Percentiles rank a stretch among this genome's conserved stretches.
These are phyloP conservation scores for Trametopsis cervina DNA, from an alignment of 768 basidiomycete genomes.

Conservation along the genomic window DNA sequence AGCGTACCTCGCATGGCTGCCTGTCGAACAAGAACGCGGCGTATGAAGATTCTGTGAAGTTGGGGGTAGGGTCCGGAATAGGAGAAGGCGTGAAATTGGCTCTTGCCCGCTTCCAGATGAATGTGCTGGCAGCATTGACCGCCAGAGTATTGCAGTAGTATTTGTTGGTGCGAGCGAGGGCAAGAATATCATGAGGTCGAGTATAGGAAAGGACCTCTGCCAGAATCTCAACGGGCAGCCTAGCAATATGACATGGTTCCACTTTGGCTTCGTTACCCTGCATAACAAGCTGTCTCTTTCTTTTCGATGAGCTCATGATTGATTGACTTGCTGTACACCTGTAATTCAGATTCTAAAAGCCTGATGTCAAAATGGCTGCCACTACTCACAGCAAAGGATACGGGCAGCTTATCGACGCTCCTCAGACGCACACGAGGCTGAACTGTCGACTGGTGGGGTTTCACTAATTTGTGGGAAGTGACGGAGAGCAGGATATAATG, in stretches of 20 bases:
- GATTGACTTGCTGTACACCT: no score
- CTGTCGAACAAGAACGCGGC: slow-evolving; percentile 59
- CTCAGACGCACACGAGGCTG: no score
- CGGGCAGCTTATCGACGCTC: no score
- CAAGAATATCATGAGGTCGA: slow-evolving; percentile 51
- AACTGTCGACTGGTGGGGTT: no score
- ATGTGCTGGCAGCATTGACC: slow-evolving; percentile 34
- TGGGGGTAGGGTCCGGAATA: slow-evolving; percentile 36
- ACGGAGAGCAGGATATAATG: no score
- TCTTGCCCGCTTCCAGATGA: slow-evolving; percentile 56
- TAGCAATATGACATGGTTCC: slow-evolving; percentile 4
- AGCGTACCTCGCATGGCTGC: slow-evolving; percentile 49
- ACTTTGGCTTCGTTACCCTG: not conserved
- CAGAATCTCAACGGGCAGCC: slow-evolving; percentile 55
- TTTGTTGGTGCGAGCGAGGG: slow-evolving; percentile 52
- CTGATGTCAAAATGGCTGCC: no score
- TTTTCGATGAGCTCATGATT: no score
- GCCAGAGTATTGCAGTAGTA: slow-evolving; percentile 44
- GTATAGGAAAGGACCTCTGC: slow-evolving; percentile 53
- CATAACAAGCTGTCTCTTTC: no score
- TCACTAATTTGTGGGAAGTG: no score
- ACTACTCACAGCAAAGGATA: no score
- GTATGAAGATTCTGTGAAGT: slow-evolving; percentile 49
- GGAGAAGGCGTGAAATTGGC: slow-evolving; percentile 25
- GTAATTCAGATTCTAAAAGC: no score